Conservation (phyloP, 257 asterid genomes). For the Ajuga chamaepitys region DNA sequence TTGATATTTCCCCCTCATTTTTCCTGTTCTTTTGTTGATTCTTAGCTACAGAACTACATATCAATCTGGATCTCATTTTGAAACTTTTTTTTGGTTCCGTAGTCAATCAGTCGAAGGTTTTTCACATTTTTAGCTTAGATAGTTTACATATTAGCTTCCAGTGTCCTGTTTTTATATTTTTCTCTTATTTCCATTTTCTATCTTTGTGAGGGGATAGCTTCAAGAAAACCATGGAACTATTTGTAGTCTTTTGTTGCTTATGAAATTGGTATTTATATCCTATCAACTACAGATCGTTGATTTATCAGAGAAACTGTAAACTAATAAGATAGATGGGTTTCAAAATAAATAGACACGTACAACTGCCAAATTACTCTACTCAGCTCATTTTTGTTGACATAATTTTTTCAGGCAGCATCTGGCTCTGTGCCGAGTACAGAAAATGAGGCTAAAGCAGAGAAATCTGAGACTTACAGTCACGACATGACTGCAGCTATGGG, state of each 20-base stretch:
- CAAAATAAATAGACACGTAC: too few species aligned
- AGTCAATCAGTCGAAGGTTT: not conserved
- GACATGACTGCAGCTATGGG: constrained; percentile 99
- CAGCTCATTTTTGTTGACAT: not conserved
- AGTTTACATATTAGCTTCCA: not conserved
- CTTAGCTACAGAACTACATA: too few species aligned
- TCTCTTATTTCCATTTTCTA: not conserved
- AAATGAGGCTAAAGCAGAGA: constrained; percentile 36
- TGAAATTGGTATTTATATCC: not conserved
- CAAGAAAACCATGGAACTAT: not conserved
- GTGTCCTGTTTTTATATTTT: not conserved
- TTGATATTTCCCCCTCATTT: not conserved
- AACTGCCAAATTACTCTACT: too few species aligned
- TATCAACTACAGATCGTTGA: not conserved
- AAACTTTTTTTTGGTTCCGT: not conserved
- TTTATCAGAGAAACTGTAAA: not conserved
- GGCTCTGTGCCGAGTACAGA: constrained; percentile 65
- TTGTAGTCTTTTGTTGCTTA: not conserved
- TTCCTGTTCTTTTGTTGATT: not conserved
- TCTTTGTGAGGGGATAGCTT: not conserved
- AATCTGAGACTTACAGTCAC: constrained; percentile 77
- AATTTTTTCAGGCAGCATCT: constrained; percentile 49
- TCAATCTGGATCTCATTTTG: not conserved
- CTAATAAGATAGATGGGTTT: too few species aligned
- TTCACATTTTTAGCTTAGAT: not conserved